Percentiles rank a stretch among this genome's conserved stretches.
Evolutionary conservation across 176 grass and related monocot species (phyloP).

Genomic region (Typha latifolia): DNA sequence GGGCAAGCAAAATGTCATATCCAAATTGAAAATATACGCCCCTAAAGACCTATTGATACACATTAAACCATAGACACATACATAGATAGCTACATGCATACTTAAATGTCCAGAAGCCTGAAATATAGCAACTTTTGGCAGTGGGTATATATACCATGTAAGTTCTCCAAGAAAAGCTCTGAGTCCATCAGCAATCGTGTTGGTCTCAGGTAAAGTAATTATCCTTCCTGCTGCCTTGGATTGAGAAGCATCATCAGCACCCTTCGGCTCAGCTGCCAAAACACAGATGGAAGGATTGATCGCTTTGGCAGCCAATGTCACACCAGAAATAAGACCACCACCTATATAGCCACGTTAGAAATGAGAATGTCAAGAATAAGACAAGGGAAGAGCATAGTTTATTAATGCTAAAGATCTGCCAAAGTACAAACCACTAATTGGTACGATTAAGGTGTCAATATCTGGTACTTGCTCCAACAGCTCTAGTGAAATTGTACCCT

Average conservation of each 20-base stretch:
- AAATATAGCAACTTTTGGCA: background rate
- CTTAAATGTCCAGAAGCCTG: background rate
- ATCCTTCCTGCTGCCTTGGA: constrained; percentile 77
- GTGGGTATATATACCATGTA: constrained; percentile 46
- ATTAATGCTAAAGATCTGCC: background rate
- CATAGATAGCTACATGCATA: background rate
- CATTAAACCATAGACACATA: background rate
- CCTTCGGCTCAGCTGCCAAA: constrained; percentile 81
- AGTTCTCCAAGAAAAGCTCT: constrained; percentile 86
- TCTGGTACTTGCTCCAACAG: constrained; percentile 69
- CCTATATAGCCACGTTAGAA: constrained; percentile 25
- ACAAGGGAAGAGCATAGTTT: background rate
- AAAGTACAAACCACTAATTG: constrained; percentile 65
- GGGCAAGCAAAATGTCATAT: no score
- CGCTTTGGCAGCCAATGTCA: constrained; percentile 76
- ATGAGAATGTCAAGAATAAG: background rate
- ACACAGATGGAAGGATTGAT: constrained; percentile 77
- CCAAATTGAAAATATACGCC: no score
- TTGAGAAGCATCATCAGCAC: constrained; percentile 77
- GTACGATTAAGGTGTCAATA: constrained; percentile 70
- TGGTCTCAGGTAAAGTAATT: constrained; percentile 50
- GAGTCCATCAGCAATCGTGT: constrained; percentile 86
- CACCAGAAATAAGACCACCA: constrained; percentile 86
- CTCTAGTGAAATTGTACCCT: constrained; percentile 84
- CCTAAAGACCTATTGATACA: no score